Evolutionary conservation across 495 filamentous ascomycete species (phyloP), one percentile per base, ranked within the genome.

Genomic region (Xylaria castorea): DNA sequence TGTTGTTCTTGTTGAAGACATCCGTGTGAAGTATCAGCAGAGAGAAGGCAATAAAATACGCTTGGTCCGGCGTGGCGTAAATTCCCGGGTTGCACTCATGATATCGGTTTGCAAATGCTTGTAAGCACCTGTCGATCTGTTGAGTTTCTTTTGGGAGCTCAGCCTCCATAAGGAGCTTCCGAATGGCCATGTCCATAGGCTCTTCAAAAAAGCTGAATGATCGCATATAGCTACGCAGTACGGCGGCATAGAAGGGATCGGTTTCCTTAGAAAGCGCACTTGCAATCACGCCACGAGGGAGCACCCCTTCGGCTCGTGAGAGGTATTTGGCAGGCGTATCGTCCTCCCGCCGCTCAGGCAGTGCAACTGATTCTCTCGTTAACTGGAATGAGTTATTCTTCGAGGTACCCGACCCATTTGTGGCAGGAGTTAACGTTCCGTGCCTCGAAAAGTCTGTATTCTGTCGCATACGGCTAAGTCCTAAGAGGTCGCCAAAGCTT

Each of bases 1-100:
- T 98, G 81, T 98, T 98, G 85, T 98, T 98, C 80, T 95, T 97
- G 85, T 99, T 99, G 89, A 98, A 98, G 14, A 97, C 93, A 79
- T 99, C 96, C 0, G 96, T 98, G 76, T 99, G 96, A 22, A 99
- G 85, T 73, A 99, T 97, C 51, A 99, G 84, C 53, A 98, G 91
- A 2, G 97, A 98, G 77, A 98, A 99, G 20, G 96, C 93, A 75
- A 98, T 94, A 77, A 98, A 97, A 81, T 98, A 97, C 51, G 96
- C 94, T 82, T 98, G 93, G 75, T 98, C 96, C n/a, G 94, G 88
- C 46, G 90, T 90, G 27, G 91, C 90, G 80, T 97, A 99, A 63
- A 99, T 95, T 7, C 95, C 95, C 2, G 97, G 95, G 77, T 99
- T 99, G 82, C 96, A 99, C 80, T 99, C 97, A 74, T 97, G 93